Percentiles rank a stretch among this genome's conserved stretches.
Conservation (phyloP, 768 basidiomycete species). For the Tricholoma furcatifolium region DNA sequence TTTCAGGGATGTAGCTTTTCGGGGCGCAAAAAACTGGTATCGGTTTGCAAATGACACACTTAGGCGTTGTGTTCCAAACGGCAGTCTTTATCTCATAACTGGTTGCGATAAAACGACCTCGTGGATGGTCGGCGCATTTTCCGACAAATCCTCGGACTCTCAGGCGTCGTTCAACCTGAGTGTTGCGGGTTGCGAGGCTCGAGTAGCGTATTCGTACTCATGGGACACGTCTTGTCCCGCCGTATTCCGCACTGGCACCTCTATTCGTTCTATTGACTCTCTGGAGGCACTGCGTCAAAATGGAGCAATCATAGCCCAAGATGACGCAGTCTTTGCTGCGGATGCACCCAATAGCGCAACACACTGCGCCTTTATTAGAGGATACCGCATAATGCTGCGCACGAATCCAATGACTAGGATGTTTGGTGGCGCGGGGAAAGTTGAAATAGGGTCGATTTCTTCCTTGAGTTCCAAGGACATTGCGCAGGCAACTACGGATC, state of each 20-base stretch:
- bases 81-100: constrained; percentile 20
- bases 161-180: constrained; percentile 10
- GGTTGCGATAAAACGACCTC: constrained; percentile 19
- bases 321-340: constrained; percentile 6
- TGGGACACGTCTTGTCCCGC: constrained; percentile 15
- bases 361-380: constrained; percentile 17
- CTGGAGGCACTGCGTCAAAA: constrained; percentile 1
- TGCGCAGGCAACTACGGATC: neutral
- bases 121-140: constrained; percentile 17
- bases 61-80: constrained; percentile 14
- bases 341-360: constrained; percentile 9
- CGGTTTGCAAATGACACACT: constrained; percentile 11
- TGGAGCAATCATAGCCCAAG: constrained; percentile 3
- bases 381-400: constrained; percentile 16
- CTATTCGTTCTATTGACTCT: constrained; percentile 3
- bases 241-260: constrained; percentile 13
- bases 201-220: constrained; percentile 8
- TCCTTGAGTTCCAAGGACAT: constrained; percentile 9
- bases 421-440: constrained; percentile 1
- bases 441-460: constrained; percentile 11
- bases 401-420: constrained; percentile 5
- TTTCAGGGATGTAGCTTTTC: constrained; percentile 8
- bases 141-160: constrained; percentile 7
- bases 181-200: neutral
- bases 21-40: constrained; percentile 14